phyloP scores from a whole-genome alignment of 1,284 basidiomycete species.

The Marasmius sp. region DNA sequence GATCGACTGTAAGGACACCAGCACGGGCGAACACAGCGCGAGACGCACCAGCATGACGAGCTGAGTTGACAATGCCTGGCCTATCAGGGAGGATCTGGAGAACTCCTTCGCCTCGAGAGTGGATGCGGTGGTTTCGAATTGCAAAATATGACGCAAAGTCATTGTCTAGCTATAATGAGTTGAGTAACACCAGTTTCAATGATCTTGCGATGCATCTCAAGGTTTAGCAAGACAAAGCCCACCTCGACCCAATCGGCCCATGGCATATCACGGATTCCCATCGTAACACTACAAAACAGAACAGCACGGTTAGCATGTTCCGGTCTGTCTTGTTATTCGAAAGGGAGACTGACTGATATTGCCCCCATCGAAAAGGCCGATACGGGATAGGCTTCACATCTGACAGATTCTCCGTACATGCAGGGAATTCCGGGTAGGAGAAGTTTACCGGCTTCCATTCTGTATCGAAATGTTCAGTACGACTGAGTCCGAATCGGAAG shows the following conservation, averaged over 20 bases:
- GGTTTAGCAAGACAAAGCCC: conserved; percentile 1
- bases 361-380: conserved; percentile 61
- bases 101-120: conserved; percentile 10
- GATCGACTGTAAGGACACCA: neutral
- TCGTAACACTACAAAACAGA: conserved; percentile 54
- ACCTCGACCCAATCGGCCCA: conserved; percentile 74
- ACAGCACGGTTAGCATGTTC: conserved; percentile 5
- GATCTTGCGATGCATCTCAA: neutral
- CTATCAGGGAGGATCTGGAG: conserved; percentile 32
- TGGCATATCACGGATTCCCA: conserved; percentile 68
- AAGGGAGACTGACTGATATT: conserved; percentile 53
- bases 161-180: conserved; percentile 9
- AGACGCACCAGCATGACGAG: conserved; percentile 50
- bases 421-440: conserved; percentile 49
- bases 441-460: conserved; percentile 53
- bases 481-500: neutral
- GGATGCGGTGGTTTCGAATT: conserved; percentile 12
- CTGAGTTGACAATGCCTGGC: conserved; percentile 49
- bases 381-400: conserved; percentile 58
- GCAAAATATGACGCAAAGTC: conserved; percentile 10
- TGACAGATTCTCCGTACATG: conserved; percentile 36
- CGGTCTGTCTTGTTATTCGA: neutral
- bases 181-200: neutral
- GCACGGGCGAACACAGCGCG: neutral
- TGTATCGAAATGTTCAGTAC: conserved; percentile 17